phyloP scores from a whole-genome alignment of 2,329 filamentous ascomycete genomes.

The Xylaria sp. region DNA sequence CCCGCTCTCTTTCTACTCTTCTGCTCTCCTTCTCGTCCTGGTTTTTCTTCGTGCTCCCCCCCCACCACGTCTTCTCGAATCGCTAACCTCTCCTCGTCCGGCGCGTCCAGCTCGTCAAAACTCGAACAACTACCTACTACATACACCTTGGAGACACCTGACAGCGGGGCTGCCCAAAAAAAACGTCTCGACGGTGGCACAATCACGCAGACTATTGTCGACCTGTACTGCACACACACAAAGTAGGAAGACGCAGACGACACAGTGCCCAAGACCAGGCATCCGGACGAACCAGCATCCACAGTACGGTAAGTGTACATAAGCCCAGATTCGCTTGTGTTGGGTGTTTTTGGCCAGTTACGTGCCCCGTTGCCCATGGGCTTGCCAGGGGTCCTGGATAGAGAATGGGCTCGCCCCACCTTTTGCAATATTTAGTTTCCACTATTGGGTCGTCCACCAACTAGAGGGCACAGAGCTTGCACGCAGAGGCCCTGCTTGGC shows the following conservation, averaged over 20 bases:
- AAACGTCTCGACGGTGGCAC: constrained; percentile 13
- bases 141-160: not conserved
- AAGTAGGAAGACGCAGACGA: constrained; percentile 4
- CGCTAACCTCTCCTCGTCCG: not conserved
- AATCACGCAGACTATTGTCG: constrained; percentile 18
- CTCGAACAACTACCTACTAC: not conserved
- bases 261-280: constrained; percentile 18
- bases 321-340: constrained; percentile 18
- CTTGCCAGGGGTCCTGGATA: constrained; percentile 15
- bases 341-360: constrained; percentile 21
- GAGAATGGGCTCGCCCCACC: constrained; percentile 23
- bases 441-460: constrained; percentile 30
- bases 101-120: not conserved
- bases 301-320: constrained; percentile 23
- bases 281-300: constrained; percentile 9
- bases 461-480: constrained; percentile 23
- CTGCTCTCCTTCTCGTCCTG: too few relatives aligned
- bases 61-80: not conserved
- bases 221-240: constrained; percentile 8
- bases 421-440: constrained; percentile 31
- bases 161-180: constrained; percentile 14
- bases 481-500: constrained; percentile 27
- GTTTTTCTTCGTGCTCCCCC: too few relatives aligned
- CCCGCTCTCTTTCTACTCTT: not conserved
- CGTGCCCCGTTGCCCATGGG: constrained; percentile 21